Evolutionary conservation across 2,329 filamentous ascomycete genomes (phyloP).

Genomic region (Penicillium sp.): DNA sequence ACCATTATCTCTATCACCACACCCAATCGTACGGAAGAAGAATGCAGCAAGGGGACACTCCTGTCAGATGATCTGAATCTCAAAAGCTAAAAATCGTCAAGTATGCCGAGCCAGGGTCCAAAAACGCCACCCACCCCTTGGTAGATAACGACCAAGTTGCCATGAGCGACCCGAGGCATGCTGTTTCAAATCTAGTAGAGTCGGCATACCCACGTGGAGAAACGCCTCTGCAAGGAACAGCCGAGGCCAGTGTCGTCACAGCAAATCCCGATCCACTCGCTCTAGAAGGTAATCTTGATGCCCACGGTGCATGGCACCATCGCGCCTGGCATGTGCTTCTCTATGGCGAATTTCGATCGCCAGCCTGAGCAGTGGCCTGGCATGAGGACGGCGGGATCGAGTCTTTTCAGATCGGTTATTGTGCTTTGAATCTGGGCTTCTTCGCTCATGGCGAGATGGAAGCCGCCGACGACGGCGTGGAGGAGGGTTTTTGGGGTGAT

Average conservation of each 20-base stretch:
- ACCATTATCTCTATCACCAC: background rate
- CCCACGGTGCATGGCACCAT: slow-evolving; percentile 54
- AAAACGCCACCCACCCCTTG: slow-evolving; percentile 11
- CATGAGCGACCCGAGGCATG: slow-evolving; percentile 14
- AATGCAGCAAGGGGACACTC: slow-evolving; percentile 20
- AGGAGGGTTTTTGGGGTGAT: slow-evolving; percentile 40
- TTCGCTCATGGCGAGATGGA: slow-evolving; percentile 52
- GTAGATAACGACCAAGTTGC: slow-evolving; percentile 11
- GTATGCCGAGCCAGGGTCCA: slow-evolving; percentile 10
- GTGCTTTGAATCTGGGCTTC: slow-evolving; percentile 46
- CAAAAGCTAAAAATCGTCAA: slow-evolving; percentile 2
- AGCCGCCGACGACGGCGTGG: slow-evolving; percentile 54
- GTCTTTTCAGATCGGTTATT: slow-evolving; percentile 48
- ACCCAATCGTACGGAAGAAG: slow-evolving; percentile 8
- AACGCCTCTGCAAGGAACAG: slow-evolving; percentile 13
- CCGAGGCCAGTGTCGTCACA: background rate
- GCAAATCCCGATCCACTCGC: background rate
- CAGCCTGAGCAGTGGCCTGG: slow-evolving; percentile 58
- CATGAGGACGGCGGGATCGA: slow-evolving; percentile 51
- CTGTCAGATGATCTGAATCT: slow-evolving; percentile 8
- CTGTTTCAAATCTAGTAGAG: slow-evolving; percentile 2
- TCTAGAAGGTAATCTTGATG: slow-evolving; percentile 41
- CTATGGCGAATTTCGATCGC: slow-evolving; percentile 54
- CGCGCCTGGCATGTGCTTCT: slow-evolving; percentile 51
- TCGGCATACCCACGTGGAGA: slow-evolving; percentile 20